phyloP scores from a whole-genome alignment of 768 basidiomycete species.

The Guyanaporus albipodus region DNA sequence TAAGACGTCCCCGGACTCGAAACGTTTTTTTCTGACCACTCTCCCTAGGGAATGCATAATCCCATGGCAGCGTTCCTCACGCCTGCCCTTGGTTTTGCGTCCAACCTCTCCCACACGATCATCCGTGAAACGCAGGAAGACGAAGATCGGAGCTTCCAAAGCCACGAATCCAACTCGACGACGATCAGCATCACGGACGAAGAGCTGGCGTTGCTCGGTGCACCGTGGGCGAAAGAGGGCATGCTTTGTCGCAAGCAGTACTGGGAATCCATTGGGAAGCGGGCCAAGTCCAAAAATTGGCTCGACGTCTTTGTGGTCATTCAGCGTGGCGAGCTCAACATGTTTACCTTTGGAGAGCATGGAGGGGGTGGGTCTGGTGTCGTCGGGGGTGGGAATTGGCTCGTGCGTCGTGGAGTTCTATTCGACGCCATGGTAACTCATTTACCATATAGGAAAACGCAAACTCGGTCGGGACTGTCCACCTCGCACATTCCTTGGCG shows the following conservation, averaged over 20 bases:
- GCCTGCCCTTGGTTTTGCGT: constrained; percentile 93
- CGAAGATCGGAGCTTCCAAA: constrained; percentile 67
- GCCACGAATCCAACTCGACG: constrained; percentile 61
- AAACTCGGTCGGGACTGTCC: constrained; percentile 72
- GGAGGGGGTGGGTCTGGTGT: constrained; percentile 57
- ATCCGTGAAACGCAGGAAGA: constrained; percentile 92
- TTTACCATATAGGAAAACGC: constrained; percentile 71
- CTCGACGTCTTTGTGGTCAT: constrained; percentile 95
- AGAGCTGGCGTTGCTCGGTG: constrained; percentile 89
- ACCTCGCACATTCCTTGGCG: constrained; percentile 83
- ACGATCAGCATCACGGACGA: constrained; percentile 90
- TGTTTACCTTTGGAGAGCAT: constrained; percentile 90
- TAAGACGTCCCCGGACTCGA: constrained; percentile 25
- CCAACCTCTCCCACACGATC: constrained; percentile 92
- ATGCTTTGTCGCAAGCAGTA: constrained; percentile 94
- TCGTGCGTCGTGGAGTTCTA: constrained; percentile 55
- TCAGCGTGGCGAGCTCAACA: constrained; percentile 88
- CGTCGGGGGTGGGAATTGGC: constrained; percentile 97
- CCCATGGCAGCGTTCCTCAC: constrained; percentile 69
- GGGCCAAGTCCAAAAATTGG: constrained; percentile 89
- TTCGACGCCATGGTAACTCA: constrained; percentile 7
- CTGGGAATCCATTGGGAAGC: constrained; percentile 80
- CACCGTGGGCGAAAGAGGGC: constrained; percentile 99
- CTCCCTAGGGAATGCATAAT: constrained; percentile 51
- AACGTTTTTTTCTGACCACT: constrained; percentile 10